These are phyloP conservation scores for Chlamydomonas urium DNA, from an alignment of 139 green algal genomes.

Conservation along the genomic window DNA sequence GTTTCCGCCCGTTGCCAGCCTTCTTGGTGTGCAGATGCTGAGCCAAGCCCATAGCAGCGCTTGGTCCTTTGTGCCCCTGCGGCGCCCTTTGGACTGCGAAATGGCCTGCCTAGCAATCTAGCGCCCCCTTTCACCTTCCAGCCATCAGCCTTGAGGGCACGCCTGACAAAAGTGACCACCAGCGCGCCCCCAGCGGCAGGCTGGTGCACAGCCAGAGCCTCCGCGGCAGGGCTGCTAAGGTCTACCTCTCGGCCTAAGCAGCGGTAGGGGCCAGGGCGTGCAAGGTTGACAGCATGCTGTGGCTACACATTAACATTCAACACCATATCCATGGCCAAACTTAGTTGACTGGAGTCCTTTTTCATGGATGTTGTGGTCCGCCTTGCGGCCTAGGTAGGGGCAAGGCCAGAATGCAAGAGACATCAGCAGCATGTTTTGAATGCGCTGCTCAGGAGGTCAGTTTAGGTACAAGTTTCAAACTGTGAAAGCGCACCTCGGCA, in stretches of 20 bases:
- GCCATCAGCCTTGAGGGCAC: not conserved
- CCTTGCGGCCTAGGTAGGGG: not conserved
- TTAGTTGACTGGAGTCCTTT: no score
- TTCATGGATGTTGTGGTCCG: not conserved
- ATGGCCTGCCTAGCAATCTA: no score
- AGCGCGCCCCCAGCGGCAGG: not conserved
- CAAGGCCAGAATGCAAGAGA: not conserved
- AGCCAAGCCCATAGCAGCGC: no score
- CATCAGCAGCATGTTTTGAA: not conserved
- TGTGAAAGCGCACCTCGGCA: slow-evolving; percentile 26
- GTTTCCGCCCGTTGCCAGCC: no score
- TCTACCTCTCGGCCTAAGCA: no score
- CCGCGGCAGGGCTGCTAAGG: no score
- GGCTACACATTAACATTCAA: not conserved
- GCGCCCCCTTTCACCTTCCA: slow-evolving; percentile 14
- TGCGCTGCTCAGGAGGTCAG: not conserved
- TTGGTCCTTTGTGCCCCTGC: no score
- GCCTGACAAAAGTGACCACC: not conserved
- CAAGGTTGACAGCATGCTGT: not conserved
- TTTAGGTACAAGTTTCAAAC: not conserved
- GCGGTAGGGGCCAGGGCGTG: not conserved
- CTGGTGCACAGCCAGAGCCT: not conserved
- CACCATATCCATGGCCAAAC: not conserved
- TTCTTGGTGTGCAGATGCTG: no score
- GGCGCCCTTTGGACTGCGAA: no score